These are phyloP conservation scores for Penicillium odoratum DNA, from an alignment of 495 filamentous ascomycete genomes.

Conservation along the genomic window DNA sequence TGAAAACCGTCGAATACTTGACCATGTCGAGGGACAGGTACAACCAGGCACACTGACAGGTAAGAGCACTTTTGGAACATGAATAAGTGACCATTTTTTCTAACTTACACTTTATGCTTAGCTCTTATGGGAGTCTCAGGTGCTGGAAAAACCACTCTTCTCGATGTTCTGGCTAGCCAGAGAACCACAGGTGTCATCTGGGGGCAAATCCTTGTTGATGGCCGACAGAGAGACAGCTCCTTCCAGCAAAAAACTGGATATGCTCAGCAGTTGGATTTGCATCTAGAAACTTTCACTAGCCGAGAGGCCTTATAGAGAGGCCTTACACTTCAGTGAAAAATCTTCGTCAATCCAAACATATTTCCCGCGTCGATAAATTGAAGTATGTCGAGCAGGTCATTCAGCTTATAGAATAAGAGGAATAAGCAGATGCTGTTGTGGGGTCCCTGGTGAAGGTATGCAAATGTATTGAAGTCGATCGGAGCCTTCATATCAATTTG, in stretches of 20 bases:
- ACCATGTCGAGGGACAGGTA: not conserved
- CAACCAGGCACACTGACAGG: not conserved
- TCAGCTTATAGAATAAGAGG: not conserved
- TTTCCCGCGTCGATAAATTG: not conserved
- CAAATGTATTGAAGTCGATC: no score
- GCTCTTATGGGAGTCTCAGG: not conserved
- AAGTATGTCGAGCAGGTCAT: conserved; percentile 1
- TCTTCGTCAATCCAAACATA: not conserved
- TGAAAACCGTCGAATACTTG: conserved; percentile 38
- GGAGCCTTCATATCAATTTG: no score
- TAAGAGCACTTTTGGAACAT: no score
- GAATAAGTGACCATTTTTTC: no score
- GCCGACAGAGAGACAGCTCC: not conserved
- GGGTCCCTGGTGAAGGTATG: not conserved
- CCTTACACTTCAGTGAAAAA: conserved; percentile 1
- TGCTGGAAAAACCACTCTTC: not conserved
- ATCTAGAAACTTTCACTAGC: not conserved
- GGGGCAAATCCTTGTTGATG: not conserved
- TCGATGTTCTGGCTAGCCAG: conserved; percentile 1
- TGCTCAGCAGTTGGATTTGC: not conserved
- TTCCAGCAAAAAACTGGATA: conserved; percentile 5
- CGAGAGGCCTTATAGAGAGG: conserved; percentile 5
- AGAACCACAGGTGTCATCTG: not conserved
- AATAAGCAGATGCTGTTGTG: not conserved
- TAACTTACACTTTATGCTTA: no score